Percentiles rank a stretch among this genome's conserved stretches.
Conservation (phyloP, 805 yeast genomes). For the Scheffersomyces amazonensis region DNA sequence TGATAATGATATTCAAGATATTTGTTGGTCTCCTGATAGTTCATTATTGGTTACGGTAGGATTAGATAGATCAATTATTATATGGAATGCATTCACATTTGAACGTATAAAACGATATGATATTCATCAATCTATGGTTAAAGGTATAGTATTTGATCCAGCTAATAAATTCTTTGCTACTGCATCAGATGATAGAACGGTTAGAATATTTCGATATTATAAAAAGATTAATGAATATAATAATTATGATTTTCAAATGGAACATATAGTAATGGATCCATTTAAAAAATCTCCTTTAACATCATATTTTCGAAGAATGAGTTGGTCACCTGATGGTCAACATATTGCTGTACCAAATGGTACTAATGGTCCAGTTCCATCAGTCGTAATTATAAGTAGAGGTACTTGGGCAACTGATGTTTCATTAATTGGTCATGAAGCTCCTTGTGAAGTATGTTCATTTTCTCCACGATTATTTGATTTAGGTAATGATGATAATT, state of each 20-base stretch:
- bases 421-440: constrained; percentile 77
- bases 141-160: constrained; percentile 96
- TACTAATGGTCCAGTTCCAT: constrained; percentile 75
- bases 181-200: constrained; percentile 91
- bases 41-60: constrained; percentile 91
- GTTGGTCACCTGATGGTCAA: constrained; percentile 93
- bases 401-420: constrained; percentile 79
- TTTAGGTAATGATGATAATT: constrained; percentile 12
- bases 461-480: constrained; percentile 71
- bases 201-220: constrained; percentile 83
- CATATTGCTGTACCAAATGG: constrained; percentile 85
- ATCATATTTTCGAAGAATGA: constrained; percentile 79
- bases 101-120: constrained; percentile 87
- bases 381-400: constrained; percentile 70
- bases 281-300: constrained; percentile 87
- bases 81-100: constrained; percentile 92
- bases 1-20: constrained; percentile 95
- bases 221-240: constrained; percentile 49
- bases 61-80: constrained; percentile 83
- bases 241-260: constrained; percentile 82
- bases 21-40: constrained; percentile 97
- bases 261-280: constrained; percentile 78
- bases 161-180: constrained; percentile 98
- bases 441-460: constrained; percentile 78
- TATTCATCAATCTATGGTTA: constrained; percentile 91